These are phyloP conservation scores for Tripterygium wilfordii DNA, from an alignment of 177 flowering plant species.

Conservation along the genomic window DNA sequence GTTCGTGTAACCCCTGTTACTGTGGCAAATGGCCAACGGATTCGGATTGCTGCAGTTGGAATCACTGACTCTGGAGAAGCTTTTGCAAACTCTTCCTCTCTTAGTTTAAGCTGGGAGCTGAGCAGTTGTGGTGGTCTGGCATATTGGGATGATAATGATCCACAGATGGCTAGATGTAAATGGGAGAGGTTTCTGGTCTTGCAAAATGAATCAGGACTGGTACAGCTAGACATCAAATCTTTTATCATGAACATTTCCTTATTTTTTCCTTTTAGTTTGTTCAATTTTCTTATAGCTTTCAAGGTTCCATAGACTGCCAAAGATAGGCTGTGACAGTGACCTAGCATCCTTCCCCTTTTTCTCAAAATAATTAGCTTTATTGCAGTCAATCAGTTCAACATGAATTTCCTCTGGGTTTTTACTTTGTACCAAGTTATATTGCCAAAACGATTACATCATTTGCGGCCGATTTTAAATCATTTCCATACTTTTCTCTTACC, in stretches of 20 bases:
- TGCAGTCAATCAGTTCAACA: too few relatives aligned
- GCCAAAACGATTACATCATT: too few relatives aligned
- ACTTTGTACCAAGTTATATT: too few relatives aligned
- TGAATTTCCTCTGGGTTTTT: too few relatives aligned
- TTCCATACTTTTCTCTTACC: too few relatives aligned
- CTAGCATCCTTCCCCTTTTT: too few relatives aligned
- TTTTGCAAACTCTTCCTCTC: slow-evolving; percentile 93
- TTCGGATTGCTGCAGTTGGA: slow-evolving; percentile 83
- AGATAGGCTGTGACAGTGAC: too few relatives aligned
- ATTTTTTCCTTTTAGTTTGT: background rate
- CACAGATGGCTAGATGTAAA: slow-evolving; percentile 27
- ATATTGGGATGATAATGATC: slow-evolving; percentile 43
- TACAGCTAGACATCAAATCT: slow-evolving; percentile 19
- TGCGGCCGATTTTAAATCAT: too few relatives aligned
- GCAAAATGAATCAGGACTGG: slow-evolving; percentile 81
- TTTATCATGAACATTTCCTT: background rate
- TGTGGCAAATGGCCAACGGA: slow-evolving; percentile 80
- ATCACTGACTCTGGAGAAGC: slow-evolving; percentile 67
- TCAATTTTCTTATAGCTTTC: background rate
- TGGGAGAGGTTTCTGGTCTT: slow-evolving; percentile 86
- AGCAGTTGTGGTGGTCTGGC: slow-evolving; percentile 60
- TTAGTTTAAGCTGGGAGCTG: slow-evolving; percentile 69
- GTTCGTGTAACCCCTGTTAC: slow-evolving; percentile 57
- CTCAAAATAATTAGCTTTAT: too few relatives aligned
- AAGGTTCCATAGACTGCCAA: too few relatives aligned